Conservation (phyloP, 768 basidiomycete genomes). For the Bullera alba region DNA sequence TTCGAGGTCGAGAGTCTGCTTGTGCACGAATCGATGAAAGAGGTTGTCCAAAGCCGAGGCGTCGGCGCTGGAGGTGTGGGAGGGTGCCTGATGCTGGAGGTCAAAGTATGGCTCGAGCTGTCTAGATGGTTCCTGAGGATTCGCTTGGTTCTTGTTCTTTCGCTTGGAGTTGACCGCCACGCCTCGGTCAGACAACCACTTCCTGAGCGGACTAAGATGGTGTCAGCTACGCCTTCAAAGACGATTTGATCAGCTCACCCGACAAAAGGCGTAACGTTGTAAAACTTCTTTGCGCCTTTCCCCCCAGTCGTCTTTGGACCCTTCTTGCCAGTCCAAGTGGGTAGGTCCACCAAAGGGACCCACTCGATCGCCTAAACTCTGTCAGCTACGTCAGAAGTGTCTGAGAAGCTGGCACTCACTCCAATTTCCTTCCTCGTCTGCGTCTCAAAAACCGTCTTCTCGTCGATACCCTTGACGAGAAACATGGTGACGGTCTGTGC, state of each 20-base stretch:
- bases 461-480: conserved; percentile 79
- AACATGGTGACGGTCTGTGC: conserved; percentile 87
- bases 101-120: conserved; percentile 33
- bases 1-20: conserved; percentile 24
- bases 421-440: conserved; percentile 97
- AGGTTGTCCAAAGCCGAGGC: conserved; percentile 26
- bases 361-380: conserved; percentile 83
- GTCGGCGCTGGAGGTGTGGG: not conserved
- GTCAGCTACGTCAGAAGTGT: not conserved
- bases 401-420: conserved; percentile 51
- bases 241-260: conserved; percentile 36
- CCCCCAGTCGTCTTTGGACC: conserved; percentile 48
- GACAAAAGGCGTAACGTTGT: conserved; percentile 91
- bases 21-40: conserved; percentile 27
- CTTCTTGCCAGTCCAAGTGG: conserved; percentile 71
- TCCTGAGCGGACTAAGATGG: conserved; percentile 24
- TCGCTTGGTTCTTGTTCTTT: not conserved
- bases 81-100: not conserved
- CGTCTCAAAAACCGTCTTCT: conserved; percentile 82
- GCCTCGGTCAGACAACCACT: conserved; percentile 29
- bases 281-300: conserved; percentile 66
- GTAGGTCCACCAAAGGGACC: conserved; percentile 82
- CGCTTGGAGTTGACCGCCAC: conserved; percentile 18
- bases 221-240: not conserved
- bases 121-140: not conserved